These are phyloP conservation scores for Clitopilus passeckerianus DNA, from an alignment of 768 basidiomycete genomes.

Conservation along the genomic window DNA sequence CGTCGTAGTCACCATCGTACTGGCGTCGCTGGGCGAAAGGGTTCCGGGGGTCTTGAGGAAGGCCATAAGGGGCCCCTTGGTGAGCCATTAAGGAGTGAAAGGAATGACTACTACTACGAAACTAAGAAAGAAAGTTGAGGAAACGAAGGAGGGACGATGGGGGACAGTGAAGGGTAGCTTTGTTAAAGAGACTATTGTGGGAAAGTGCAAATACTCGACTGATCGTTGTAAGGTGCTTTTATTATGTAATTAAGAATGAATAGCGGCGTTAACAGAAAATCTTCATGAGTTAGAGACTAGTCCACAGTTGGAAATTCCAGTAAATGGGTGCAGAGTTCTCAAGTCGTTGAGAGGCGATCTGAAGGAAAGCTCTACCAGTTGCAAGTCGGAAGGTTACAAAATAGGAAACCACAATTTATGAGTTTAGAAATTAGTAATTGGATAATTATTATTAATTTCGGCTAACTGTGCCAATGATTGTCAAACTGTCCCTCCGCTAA, in stretches of 20 bases:
- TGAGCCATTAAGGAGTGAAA: constrained; percentile 15
- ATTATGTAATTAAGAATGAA: not conserved
- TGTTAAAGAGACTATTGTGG: constrained; percentile 3
- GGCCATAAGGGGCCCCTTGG: constrained; percentile 16
- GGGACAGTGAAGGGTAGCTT: constrained; percentile 9
- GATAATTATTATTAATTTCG: not conserved
- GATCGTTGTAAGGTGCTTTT: not conserved
- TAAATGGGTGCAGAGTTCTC: not conserved
- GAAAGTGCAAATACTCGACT: constrained; percentile 1
- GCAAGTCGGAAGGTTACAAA: not conserved
- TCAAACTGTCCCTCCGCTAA: not conserved
- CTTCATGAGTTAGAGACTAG: not conserved
- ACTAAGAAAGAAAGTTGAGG: constrained; percentile 13
- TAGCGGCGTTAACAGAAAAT: not conserved
- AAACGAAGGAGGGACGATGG: constrained; percentile 5
- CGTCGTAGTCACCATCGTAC: constrained; percentile 46
- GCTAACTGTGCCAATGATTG: not conserved
- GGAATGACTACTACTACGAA: constrained; percentile 6
- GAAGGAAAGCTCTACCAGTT: not conserved
- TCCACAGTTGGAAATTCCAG: not conserved
- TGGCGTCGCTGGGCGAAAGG: constrained; percentile 28
- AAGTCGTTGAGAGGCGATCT: not conserved
- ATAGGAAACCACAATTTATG: not conserved
- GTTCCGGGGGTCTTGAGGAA: constrained; percentile 17
- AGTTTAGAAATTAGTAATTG: not conserved